Percentiles rank a stretch among this genome's conserved stretches.
phyloP scores from a whole-genome alignment of 257 asterid species.

The Paulownia fortunei region DNA sequence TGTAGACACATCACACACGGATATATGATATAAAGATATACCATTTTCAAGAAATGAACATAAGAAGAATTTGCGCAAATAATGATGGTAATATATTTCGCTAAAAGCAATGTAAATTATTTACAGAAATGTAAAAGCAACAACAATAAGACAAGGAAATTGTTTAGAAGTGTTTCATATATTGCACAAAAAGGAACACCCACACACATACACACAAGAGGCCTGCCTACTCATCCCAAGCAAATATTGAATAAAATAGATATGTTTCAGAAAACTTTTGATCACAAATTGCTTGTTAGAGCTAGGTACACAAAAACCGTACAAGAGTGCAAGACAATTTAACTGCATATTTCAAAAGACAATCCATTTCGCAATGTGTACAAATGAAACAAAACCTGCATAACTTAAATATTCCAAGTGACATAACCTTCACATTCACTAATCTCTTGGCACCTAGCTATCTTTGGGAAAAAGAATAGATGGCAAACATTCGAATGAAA shows the following conservation, averaged over 20 bases:
- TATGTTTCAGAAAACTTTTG: background rate
- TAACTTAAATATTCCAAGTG: background rate
- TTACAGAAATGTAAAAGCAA: background rate
- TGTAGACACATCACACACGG: background rate
- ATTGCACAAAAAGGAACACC: background rate
- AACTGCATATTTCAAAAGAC: background rate
- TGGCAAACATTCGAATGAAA: background rate
- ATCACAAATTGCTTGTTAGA: background rate
- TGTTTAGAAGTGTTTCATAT: background rate
- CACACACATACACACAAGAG: background rate
- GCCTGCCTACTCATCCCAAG: background rate
- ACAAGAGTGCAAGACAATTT: background rate
- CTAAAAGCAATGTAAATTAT: background rate
- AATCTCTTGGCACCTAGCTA: background rate
- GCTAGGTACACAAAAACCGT: background rate
- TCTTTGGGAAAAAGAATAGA: background rate
- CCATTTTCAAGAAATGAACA: background rate
- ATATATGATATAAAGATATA: background rate
- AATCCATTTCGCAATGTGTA: background rate
- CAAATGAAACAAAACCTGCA: background rate
- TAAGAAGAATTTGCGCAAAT: background rate
- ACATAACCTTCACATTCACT: background rate
- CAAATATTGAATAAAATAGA: background rate
- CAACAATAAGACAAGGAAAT: conserved; percentile 3
- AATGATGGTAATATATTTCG: background rate